Evolutionary conservation across 208 protist species (phyloP), one percentile per base, ranked within the genome.

Genomic region (Leishmania martiniquensis): DNA sequence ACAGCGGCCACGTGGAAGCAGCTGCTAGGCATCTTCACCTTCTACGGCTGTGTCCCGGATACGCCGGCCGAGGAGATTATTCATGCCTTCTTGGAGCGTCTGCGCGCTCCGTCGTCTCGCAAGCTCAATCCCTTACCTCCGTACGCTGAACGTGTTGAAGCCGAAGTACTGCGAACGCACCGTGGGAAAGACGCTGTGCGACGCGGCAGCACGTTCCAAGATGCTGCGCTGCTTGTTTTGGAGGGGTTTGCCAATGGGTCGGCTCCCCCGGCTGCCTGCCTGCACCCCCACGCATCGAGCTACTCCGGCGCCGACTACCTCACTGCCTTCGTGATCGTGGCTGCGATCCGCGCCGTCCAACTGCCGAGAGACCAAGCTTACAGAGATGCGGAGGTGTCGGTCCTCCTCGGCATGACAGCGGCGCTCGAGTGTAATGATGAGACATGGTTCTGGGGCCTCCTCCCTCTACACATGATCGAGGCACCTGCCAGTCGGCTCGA

Each of bases 1-100:
- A 81, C 83, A 6, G 85, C 91, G 7, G 91, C 92, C n/a, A 96
- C 94, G 70, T 98, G 94, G 93, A 96, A 96, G 78, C 94, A 98
- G 81, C 81, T 98, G 67, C 83, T 98, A 4, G 94, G 94, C 44
- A 91, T 96, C 75, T 95, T 96, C 81, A 84, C 89, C 22, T 96
- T 96, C 81, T 96, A 96, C 84, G 90, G 92, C 57, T 96, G 90
- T 83, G 86, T 87, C 7, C 89, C 89, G 6, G 92, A 96, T 82
- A 94, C 90, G 37, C 74, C 92, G 0, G 92, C 90, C 13, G 90
- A 96, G 78, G 91, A 95, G 22, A 95, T 96, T 66, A 83, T 98
- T 52, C 57, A 63, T 25, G 67, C 78, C 34, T 93, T 98, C 59
- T 73, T 95, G 13, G 84, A 92, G n/a, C 92, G 94, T 9, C 78